These are phyloP conservation scores for Zoysia pacifica DNA, from an alignment of 176 grass and related monocot species.

Conservation along the genomic window DNA sequence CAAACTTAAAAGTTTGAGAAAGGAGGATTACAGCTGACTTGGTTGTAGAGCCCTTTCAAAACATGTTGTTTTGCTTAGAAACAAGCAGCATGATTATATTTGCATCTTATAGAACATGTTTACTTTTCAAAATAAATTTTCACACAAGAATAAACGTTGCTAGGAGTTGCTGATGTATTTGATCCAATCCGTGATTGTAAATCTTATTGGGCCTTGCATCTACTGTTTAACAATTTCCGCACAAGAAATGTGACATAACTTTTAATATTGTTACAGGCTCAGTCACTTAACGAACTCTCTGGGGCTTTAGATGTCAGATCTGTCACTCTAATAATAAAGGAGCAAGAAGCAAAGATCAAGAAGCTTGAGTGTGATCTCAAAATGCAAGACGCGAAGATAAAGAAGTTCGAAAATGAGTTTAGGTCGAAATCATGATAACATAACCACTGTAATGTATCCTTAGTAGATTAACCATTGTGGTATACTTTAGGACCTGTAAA, in stretches of 20 bases:
- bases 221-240: slow-evolving; percentile 26
- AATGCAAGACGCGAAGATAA: slow-evolving; percentile 66
- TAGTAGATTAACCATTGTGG: slow-evolving; percentile 21
- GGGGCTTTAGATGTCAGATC: slow-evolving; percentile 71
- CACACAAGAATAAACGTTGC: not conserved
- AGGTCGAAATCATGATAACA: slow-evolving; percentile 44
- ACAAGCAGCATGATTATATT: not conserved
- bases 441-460: slow-evolving; percentile 4
- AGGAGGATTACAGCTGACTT: not conserved
- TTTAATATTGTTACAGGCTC: slow-evolving; percentile 59
- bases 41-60: slow-evolving; percentile 9
- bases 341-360: slow-evolving; percentile 80
- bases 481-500: slow-evolving; percentile 44
- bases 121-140: not conserved
- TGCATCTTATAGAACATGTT: not conserved
- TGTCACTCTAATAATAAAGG: slow-evolving; percentile 60
- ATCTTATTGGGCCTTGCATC: not conserved
- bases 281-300: slow-evolving; percentile 64
- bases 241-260: slow-evolving; percentile 25
- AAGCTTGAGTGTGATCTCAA: slow-evolving; percentile 62
- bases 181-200: slow-evolving; percentile 14
- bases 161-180: slow-evolving; percentile 5
- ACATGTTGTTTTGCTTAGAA: slow-evolving; percentile 18
- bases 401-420: slow-evolving; percentile 68
- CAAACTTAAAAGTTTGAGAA: not conserved